These are phyloP conservation scores for Alternaria metachromatica DNA, from an alignment of 2,329 filamentous ascomycete genomes.

Conservation along the genomic window DNA sequence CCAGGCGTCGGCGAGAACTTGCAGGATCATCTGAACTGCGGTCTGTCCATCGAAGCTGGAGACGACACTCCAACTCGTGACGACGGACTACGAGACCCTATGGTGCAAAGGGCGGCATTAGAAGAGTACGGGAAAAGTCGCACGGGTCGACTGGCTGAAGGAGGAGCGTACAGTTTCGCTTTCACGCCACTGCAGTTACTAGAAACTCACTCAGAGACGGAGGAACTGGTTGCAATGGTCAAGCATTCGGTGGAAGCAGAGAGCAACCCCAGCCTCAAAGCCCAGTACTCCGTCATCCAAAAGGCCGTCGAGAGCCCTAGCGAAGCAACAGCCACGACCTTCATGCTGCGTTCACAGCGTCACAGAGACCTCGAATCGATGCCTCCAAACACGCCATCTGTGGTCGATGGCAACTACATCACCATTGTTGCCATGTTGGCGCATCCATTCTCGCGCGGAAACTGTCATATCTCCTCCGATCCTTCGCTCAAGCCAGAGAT, in stretches of 20 bases:
- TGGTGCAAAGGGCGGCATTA: conserved; percentile 13
- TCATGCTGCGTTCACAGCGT: conserved; percentile 21
- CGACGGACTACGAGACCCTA: conserved; percentile 10
- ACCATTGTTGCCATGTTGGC: conserved; percentile 24
- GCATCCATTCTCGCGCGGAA: conserved; percentile 53
- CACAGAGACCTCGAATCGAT: conserved; percentile 17
- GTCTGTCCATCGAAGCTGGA: conserved; percentile 18
- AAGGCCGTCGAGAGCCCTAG: conserved; percentile 17
- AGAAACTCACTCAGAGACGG: conserved; percentile 17
- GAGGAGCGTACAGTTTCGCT: conserved; percentile 24
- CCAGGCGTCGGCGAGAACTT: conserved; percentile 69
- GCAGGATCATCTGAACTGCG: conserved; percentile 58
- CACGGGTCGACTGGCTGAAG: conserved; percentile 25
- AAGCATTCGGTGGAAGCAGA: conserved; percentile 6
- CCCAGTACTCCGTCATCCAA: conserved; percentile 22
- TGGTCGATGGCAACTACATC: conserved; percentile 24
- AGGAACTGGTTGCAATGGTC: conserved; percentile 12
- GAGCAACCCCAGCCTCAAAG: conserved; percentile 2
- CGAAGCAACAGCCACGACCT: conserved; percentile 26
- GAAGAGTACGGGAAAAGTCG: conserved; percentile 20
- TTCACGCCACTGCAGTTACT: conserved; percentile 30
- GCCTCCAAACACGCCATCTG: conserved; percentile 13
- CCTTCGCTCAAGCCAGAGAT: conserved; percentile 44
- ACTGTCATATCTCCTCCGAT: conserved; percentile 48
- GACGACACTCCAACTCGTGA: conserved; percentile 21